phyloP scores from a whole-genome alignment of 2,329 filamentous ascomycete genomes.

The Botrytis galanthina region DNA sequence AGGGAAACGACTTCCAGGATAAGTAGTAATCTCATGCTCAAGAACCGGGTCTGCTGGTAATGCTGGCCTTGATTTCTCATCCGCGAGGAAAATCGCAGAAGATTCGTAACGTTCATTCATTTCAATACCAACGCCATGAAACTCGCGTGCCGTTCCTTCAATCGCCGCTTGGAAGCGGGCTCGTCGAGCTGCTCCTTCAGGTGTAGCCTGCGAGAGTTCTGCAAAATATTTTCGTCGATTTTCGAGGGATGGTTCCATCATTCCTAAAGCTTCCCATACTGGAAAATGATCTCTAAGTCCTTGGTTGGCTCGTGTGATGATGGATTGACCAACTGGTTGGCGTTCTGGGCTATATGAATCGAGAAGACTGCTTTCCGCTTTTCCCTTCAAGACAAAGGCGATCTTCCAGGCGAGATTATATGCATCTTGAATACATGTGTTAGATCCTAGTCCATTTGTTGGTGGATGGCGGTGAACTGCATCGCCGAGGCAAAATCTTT shows the following conservation, averaged over 20 bases:
- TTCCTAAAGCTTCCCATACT: constrained; percentile 48
- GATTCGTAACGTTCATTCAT: constrained; percentile 31
- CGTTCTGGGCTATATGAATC: constrained; percentile 47
- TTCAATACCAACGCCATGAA: constrained; percentile 30
- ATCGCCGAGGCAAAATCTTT: constrained; percentile 50
- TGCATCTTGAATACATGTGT: constrained; percentile 58
- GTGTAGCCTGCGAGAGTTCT: constrained; percentile 21
- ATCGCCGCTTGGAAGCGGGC: constrained; percentile 1
- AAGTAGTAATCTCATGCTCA: constrained; percentile 27
- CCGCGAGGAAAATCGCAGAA: constrained; percentile 28
- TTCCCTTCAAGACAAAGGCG: constrained; percentile 45
- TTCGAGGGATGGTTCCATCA: constrained; percentile 35
- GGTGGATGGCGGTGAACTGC: constrained; percentile 59
- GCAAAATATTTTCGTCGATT: constrained; percentile 22
- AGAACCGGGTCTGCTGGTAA: constrained; percentile 30
- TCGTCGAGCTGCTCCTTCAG: constrained; percentile 25
- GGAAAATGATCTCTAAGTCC: constrained; percentile 47
- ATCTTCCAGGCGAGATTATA: constrained; percentile 58
- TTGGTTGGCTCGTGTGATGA: constrained; percentile 51
- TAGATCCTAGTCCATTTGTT: constrained; percentile 55
- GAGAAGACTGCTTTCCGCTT: constrained; percentile 43
- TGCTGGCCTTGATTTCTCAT: constrained; percentile 20
- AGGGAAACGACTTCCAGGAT: constrained; percentile 34
- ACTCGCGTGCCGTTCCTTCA: constrained; percentile 25
- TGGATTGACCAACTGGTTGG: constrained; percentile 47